Percentiles rank a stretch among this genome's conserved stretches.
These are phyloP conservation scores for Wickerhamiella spandovensis DNA, from an alignment of 805 yeast species.

Conservation along the genomic window DNA sequence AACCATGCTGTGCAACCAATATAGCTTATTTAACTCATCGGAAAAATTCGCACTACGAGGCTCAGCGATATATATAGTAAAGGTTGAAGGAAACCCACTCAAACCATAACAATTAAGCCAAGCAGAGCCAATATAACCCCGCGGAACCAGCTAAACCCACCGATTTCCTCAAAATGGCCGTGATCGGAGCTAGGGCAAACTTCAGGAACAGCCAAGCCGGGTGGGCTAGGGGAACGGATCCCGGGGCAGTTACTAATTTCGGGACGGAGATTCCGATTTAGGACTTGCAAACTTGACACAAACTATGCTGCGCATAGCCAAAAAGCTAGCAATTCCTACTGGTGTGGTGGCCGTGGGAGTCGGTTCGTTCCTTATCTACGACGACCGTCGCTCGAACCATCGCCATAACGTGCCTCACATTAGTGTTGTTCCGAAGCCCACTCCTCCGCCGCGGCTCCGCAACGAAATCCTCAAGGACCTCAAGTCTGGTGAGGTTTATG, in stretches of 20 bases:
- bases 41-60: background rate
- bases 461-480: constrained; percentile 18
- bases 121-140: no score
- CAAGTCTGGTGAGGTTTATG: constrained; percentile 40
- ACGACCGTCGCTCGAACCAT: constrained; percentile 14
- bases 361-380: constrained; percentile 17
- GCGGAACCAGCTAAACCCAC: background rate
- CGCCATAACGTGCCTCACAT: constrained; percentile 19
- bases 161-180: background rate
- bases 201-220: background rate
- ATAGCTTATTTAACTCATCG: background rate
- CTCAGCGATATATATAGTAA: background rate
- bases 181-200: background rate
- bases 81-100: no score
- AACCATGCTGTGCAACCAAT: background rate
- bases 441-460: constrained; percentile 20
- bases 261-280: background rate
- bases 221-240: background rate
- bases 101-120: no score
- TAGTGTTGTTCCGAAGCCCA: constrained; percentile 15
- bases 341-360: constrained; percentile 14
- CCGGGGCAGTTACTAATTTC: background rate
- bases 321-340: constrained; percentile 15
- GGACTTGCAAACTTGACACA: background rate
- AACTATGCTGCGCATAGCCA: constrained; percentile 4